Conservation (phyloP, 2,329 filamentous ascomycete species). For the Cytospora mali region DNA sequence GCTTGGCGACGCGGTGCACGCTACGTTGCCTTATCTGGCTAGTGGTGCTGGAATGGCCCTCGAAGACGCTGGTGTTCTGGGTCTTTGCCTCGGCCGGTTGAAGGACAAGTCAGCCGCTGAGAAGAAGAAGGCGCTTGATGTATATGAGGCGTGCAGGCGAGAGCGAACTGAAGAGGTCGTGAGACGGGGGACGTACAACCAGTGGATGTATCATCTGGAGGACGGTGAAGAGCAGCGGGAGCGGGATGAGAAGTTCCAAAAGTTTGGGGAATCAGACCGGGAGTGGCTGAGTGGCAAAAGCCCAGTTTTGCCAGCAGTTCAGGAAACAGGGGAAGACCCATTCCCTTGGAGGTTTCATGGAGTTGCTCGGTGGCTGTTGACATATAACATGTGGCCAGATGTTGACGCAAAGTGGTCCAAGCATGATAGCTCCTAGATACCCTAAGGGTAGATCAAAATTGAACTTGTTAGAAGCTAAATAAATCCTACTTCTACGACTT, state of each 20-base stretch:
- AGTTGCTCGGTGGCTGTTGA: constrained; percentile 44
- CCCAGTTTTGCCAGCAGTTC: constrained; percentile 30
- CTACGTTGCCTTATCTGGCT: constrained; percentile 65
- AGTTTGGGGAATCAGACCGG: constrained; percentile 38
- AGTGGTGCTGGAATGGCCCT: constrained; percentile 60
- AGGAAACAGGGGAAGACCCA: constrained; percentile 44
- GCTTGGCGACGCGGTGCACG: constrained; percentile 66
- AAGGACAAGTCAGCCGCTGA: constrained; percentile 42
- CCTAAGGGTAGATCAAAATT: background rate
- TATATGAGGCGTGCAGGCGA: constrained; percentile 62
- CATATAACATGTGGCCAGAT: constrained; percentile 44
- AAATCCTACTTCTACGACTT: background rate
- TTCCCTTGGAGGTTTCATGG: constrained; percentile 46
- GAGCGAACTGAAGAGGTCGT: constrained; percentile 63
- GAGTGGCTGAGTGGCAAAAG: constrained; percentile 35
- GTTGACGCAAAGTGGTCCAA: constrained; percentile 40
- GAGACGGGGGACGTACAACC: constrained; percentile 60
- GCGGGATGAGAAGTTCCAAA: constrained; percentile 46
- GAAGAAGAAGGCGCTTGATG: constrained; percentile 40
- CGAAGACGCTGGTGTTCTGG: constrained; percentile 61
- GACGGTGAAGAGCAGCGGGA: constrained; percentile 60
- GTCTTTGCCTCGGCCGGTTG: constrained; percentile 54
- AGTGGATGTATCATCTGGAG: constrained; percentile 62
- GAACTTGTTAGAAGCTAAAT: background rate
- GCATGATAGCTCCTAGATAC: background rate